Conservation (phyloP, 768 basidiomycete species). For the Cystofilobasidium ferigula region DNA sequence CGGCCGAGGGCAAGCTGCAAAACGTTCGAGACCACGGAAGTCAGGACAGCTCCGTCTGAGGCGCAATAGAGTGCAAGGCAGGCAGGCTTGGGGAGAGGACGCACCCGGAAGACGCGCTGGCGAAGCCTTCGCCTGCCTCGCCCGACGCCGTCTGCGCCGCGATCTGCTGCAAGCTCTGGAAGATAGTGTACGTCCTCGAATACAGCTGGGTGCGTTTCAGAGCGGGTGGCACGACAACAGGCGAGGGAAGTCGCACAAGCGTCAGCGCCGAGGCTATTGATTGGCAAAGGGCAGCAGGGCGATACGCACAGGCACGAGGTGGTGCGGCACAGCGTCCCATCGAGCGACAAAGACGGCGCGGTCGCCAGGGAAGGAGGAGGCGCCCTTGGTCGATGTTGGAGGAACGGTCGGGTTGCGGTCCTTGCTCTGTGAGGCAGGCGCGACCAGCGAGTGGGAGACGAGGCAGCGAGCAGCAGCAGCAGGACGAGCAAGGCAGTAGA, state of each 20-base stretch:
- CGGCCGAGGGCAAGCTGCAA: constrained; percentile 7
- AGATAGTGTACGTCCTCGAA: constrained; percentile 20
- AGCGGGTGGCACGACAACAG: too few species aligned
- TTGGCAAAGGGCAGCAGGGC: too few species aligned
- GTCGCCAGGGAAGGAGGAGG: constrained; percentile 3
- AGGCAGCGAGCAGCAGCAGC: too few species aligned
- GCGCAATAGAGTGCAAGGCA: neutral
- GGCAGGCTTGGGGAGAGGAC: neutral
- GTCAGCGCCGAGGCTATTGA: neutral
- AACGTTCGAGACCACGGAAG: neutral
- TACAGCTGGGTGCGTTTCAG: constrained; percentile 18
- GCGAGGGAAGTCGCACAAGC: neutral
- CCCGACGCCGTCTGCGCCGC: neutral
- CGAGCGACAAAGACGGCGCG: constrained; percentile 18
- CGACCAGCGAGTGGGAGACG: neutral
- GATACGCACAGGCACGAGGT: constrained; percentile 21
- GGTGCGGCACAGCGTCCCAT: constrained; percentile 15
- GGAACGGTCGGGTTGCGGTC: neutral
- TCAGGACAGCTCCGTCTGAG: neutral
- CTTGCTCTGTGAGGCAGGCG: neutral
- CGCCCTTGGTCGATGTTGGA: neutral
- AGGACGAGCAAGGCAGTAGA: too few species aligned
- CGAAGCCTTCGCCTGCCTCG: neutral
- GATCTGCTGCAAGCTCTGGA: constrained; percentile 21
- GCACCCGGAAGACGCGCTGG: neutral